Conservation (phyloP, 495 filamentous ascomycete species). For the Glarea lozoyensis region DNA sequence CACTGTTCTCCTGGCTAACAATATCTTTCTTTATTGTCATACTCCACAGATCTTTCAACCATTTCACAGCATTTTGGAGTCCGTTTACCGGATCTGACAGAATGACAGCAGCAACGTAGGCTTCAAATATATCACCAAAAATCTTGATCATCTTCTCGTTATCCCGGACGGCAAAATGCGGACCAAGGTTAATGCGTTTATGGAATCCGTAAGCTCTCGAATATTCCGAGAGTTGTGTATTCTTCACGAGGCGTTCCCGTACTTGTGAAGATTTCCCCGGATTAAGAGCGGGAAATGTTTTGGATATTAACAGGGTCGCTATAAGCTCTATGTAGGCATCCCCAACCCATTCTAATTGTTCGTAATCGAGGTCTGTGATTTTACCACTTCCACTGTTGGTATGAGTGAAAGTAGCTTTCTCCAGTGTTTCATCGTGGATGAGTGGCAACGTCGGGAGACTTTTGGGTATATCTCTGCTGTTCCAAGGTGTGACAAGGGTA, state of each 20-base stretch:
- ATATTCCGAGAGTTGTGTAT: constrained; percentile 61
- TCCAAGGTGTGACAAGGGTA: constrained; percentile 36
- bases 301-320: constrained; percentile 53
- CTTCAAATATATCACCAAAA: constrained; percentile 78
- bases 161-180: constrained; percentile 10
- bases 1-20: constrained; percentile 22
- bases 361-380: constrained; percentile 41
- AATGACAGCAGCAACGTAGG: constrained; percentile 73
- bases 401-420: constrained; percentile 61
- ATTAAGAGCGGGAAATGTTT: constrained; percentile 47
- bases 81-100: constrained; percentile 53
- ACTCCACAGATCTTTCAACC: constrained; percentile 65
- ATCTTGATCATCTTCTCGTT: constrained; percentile 54
- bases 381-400: constrained; percentile 32
- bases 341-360: constrained; percentile 66
- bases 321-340: constrained; percentile 68
- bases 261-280: constrained; percentile 55
- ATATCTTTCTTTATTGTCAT: constrained; percentile 34
- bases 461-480: constrained; percentile 27
- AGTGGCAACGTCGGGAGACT: constrained; percentile 46
- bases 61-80: constrained; percentile 47
- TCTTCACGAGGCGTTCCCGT: constrained; percentile 65
- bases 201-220: constrained; percentile 60
- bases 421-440: constrained; percentile 46
- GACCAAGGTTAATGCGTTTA: constrained; percentile 44